A percentile compares a stretch with the other conserved stretches of the same genome.
These are phyloP conservation scores for Oryza officinalis DNA, from an alignment of 176 grass and related monocot genomes.

Conservation along the genomic window DNA sequence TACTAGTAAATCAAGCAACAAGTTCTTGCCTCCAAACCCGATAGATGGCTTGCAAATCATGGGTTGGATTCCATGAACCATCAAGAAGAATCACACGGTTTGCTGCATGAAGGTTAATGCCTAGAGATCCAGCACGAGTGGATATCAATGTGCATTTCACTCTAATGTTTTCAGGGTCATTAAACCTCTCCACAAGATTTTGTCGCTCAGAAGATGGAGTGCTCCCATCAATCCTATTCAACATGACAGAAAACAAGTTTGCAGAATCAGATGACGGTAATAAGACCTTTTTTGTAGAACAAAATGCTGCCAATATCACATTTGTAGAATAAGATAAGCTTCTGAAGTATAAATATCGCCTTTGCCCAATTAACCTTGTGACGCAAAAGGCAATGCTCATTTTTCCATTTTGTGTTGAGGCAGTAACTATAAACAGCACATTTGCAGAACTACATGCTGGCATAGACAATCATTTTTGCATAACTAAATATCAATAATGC, in stretches of 20 bases:
- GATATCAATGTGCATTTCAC: conserved; percentile 97
- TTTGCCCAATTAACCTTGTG: conserved; percentile 15
- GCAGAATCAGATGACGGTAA: conserved; percentile 7
- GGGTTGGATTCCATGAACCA: conserved; percentile 99
- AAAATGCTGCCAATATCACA: conserved; percentile 20
- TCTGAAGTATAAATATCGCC: not conserved
- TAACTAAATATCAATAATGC: not conserved
- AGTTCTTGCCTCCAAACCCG: conserved; percentile 92
- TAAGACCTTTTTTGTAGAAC: conserved; percentile 11
- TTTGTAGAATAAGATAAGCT: not conserved
- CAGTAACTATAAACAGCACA: not conserved
- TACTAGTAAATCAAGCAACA: not conserved
- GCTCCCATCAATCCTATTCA: conserved; percentile 91
- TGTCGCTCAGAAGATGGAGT: conserved; percentile 88
- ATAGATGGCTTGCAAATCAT: conserved; percentile 98
- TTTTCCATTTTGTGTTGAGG: not conserved
- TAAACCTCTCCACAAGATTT: conserved; percentile 91
- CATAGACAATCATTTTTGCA: not conserved
- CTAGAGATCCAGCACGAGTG: conserved; percentile 96
- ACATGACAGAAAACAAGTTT: conserved; percentile 19
- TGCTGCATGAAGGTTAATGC: conserved; percentile 96
- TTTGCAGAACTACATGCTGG: not conserved
- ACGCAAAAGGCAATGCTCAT: not conserved
- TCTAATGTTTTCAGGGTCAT: conserved; percentile 73
- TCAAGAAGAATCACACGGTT: conserved; percentile 94